Evolutionary conservation across 106 monocot genomes (phyloP), one percentile per base, ranked within the genome.

Genomic region (Dendrobium catenatum): DNA sequence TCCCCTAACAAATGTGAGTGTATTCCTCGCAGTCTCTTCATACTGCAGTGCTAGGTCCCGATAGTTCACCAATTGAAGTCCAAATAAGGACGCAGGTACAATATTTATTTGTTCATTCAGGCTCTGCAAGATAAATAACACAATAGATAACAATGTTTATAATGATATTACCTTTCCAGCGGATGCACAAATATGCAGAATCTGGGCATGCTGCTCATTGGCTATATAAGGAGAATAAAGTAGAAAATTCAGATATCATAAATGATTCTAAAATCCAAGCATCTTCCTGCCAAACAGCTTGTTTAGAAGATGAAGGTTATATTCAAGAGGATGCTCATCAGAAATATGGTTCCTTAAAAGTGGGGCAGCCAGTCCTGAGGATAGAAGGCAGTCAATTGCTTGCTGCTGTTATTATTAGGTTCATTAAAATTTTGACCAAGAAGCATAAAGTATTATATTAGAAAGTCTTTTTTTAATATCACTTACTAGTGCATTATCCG

Each of bases 31-130:
- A 96, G 96, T 97, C 96, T 72, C 94, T 97, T 72, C 96, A 97
- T 84, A 97, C 96, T 78, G 94, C 96, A 47, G 94, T 97, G 73
- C 87, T 90, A 70, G 96, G 92, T 70, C 92, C 94, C 78, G 94
- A 97, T 81, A 87, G 49, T 74, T 89, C 89, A 74, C 96, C 96
- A 79, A 85, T 94, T 67, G 96, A 94, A 82, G 92, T 97, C 17
- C 94, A 97, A 83, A 97, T 94, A 82, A 86, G 96, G 82, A 94
- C 96, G 79, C 96, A 96, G 91, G 96, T 96, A 79, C 13, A 67
- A 55, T 42, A 29, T 15, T 27, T 55, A 13, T 76, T 78, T 51
- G 19, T 47, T 13, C 2, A 66, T 54, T 4, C 10, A 16, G 9
- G 9, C 42, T 31, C 40, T 43, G 44, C 26, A 42, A 44, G 2